phyloP scores from a whole-genome alignment of 495 filamentous ascomycete species.

The Trichoderma asperelloides region DNA sequence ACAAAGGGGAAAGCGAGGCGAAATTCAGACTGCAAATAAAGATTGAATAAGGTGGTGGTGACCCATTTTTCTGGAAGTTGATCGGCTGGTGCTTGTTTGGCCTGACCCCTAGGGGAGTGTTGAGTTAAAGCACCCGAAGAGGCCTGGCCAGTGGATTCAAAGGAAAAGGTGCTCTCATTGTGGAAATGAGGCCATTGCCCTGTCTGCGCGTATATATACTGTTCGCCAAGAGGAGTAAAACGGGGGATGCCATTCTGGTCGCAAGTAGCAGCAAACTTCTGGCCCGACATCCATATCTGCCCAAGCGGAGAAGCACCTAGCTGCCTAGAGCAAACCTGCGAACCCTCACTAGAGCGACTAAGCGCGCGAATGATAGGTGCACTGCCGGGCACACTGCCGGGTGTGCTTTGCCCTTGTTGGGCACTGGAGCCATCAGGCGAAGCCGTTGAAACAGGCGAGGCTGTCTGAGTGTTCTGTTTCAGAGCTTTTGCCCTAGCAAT shows the following conservation, averaged over 20 bases:
- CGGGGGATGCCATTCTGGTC: background rate
- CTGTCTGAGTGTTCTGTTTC: background rate
- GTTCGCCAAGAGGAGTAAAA: background rate
- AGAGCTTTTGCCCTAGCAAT: slow-evolving; percentile 1
- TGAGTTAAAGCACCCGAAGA: background rate
- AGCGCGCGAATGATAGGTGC: background rate
- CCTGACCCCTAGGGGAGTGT: background rate
- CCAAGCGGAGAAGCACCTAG: background rate
- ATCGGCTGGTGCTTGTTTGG: background rate
- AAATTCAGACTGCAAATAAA: slow-evolving; percentile 17
- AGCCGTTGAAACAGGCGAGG: background rate
- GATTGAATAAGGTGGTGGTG: slow-evolving; percentile 1
- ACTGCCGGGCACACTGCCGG: background rate
- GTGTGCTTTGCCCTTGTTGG: background rate
- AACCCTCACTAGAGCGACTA: background rate
- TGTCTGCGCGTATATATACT: background rate
- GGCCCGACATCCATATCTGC: background rate
- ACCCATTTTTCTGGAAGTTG: background rate
- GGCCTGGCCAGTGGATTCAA: background rate
- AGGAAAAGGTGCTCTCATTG: background rate
- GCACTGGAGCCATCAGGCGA: background rate
- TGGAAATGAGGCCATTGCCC: background rate
- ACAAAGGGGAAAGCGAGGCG: slow-evolving; percentile 31
- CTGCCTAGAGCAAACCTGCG: background rate
- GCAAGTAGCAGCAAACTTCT: background rate